phyloP scores from a whole-genome alignment of 2,329 filamentous ascomycete species.

The Talaromyces amestolkiae region DNA sequence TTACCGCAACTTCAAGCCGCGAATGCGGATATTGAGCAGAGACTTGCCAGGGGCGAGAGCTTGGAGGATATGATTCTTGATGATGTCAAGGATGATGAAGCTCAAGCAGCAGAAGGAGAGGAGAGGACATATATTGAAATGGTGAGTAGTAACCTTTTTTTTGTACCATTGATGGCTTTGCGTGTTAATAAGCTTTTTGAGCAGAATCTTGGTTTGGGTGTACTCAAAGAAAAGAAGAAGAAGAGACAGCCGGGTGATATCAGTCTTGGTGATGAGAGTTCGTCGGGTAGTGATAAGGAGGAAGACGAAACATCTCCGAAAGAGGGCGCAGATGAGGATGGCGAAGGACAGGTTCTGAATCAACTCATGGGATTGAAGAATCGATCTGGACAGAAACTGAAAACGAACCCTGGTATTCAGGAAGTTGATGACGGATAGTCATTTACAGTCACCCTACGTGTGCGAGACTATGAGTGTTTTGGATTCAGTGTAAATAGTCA shows the following conservation, averaged over 20 bases:
- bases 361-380: slow-evolving; percentile 38
- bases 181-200: background rate
- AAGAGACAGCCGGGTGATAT: slow-evolving; percentile 20
- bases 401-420: slow-evolving; percentile 40
- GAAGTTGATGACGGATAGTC: slow-evolving; percentile 30
- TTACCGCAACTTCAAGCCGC: slow-evolving; percentile 44
- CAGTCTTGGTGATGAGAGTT: background rate
- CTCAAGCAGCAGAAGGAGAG: background rate
- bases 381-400: slow-evolving; percentile 23
- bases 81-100: slow-evolving; percentile 24
- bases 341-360: slow-evolving; percentile 31
- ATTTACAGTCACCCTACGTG: background rate
- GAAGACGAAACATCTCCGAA: slow-evolving; percentile 19
- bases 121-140: slow-evolving; percentile 45
- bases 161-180: background rate
- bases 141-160: slow-evolving; percentile 26
- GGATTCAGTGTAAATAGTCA: background rate
- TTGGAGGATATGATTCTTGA: slow-evolving; percentile 34
- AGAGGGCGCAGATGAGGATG: slow-evolving; percentile 21
- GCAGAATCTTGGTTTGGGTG: slow-evolving; percentile 46
- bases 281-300: slow-evolving; percentile 18
- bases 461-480: background rate
- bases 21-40: slow-evolving; percentile 41
- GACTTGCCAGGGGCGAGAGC: slow-evolving; percentile 36
- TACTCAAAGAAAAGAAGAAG: slow-evolving; percentile 41